Evolutionary conservation across 768 basidiomycete genomes (phyloP).

Genomic region (Phanerochaete sordida): DNA sequence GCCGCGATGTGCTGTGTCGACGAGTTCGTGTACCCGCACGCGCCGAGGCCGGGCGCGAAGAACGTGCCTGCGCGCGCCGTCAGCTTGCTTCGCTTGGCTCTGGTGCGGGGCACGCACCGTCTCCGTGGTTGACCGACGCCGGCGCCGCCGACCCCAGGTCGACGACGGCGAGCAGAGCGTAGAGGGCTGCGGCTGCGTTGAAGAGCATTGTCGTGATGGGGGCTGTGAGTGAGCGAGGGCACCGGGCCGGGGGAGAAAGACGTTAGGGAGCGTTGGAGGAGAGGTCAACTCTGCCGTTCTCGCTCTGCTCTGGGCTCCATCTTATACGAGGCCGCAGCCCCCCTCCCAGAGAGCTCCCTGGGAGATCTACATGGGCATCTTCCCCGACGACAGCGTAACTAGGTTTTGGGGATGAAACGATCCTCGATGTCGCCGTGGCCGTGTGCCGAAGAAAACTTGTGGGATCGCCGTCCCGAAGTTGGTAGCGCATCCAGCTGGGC

Average conservation of each 20-base stretch:
- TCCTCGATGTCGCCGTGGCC: too few relatives aligned
- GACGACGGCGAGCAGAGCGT: constrained; percentile 1
- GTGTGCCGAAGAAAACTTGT: too few relatives aligned
- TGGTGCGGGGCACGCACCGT: not conserved
- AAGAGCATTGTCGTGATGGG: constrained; percentile 3
- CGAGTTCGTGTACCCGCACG: constrained; percentile 1
- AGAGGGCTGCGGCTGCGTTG: not conserved
- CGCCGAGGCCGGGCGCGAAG: constrained; percentile 7
- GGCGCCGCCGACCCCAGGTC: constrained; percentile 1
- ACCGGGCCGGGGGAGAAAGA: constrained; percentile 6
- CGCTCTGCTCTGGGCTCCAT: not conserved
- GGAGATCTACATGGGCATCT: too few relatives aligned
- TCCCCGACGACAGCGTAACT: too few relatives aligned
- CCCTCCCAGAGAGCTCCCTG: too few relatives aligned
- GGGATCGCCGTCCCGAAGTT: too few relatives aligned
- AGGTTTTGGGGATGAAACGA: too few relatives aligned
- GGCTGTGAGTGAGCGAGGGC: not conserved
- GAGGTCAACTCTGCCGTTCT: constrained; percentile 11
- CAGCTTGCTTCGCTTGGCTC: not conserved
- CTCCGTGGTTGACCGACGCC: constrained; percentile 1
- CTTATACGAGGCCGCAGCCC: not conserved
- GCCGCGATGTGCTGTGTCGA: constrained; percentile 2
- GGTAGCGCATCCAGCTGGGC: too few relatives aligned
- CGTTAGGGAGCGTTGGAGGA: not conserved
- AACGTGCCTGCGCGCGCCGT: constrained; percentile 1